Conservation (phyloP, 768 basidiomycete genomes). For the Lentinula lateritia region DNA sequence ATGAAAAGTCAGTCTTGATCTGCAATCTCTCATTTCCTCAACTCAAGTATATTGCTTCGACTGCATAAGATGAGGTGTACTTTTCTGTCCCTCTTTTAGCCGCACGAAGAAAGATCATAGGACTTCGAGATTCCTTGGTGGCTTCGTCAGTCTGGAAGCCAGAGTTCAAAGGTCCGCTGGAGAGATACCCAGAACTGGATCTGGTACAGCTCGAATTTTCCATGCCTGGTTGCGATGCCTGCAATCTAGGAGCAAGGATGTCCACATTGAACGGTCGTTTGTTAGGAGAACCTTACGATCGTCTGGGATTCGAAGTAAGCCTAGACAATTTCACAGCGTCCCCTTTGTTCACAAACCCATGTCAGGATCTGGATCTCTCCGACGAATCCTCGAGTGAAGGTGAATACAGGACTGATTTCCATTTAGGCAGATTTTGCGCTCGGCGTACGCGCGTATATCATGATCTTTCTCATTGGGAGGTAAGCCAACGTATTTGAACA, state of each 20-base stretch:
- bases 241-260: constrained; percentile 65
- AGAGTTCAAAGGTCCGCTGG: constrained; percentile 58
- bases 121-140: constrained; percentile 70
- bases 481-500: constrained; percentile 24
- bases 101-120: constrained; percentile 63
- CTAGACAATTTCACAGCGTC: neutral
- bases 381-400: constrained; percentile 3
- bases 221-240: constrained; percentile 73
- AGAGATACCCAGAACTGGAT: constrained; percentile 62
- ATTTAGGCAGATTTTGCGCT: constrained; percentile 80
- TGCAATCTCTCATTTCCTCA: neutral
- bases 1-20: constrained; percentile 39
- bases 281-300: constrained; percentile 64
- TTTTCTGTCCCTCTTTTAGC: constrained; percentile 66
- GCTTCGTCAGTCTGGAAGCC: constrained; percentile 82
- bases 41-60: neutral
- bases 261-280: constrained; percentile 61
- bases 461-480: constrained; percentile 80
- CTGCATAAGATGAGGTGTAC: constrained; percentile 51
- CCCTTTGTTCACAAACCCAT: neutral
- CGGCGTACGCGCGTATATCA: constrained; percentile 64
- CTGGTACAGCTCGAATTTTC: constrained; percentile 48
- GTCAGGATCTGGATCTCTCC: constrained; percentile 13
- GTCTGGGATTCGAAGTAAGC: constrained; percentile 57
- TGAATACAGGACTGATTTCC: constrained; percentile 33